Evolutionary conservation across 2,329 filamentous ascomycete genomes (phyloP).

Genomic region (Epicoccum nigrum): DNA sequence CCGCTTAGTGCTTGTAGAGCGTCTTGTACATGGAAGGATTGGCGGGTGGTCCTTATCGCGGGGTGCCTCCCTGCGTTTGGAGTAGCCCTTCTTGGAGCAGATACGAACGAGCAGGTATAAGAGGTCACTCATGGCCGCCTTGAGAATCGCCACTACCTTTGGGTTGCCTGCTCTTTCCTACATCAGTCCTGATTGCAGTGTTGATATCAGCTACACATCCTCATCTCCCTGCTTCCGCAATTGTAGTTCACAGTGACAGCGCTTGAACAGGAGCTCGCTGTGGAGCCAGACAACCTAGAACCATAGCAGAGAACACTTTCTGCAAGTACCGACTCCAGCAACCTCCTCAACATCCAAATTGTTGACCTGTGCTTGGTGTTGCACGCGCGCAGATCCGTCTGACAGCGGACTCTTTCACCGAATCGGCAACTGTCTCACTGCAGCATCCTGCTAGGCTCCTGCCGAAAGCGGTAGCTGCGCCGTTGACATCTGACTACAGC

Average conservation of each 20-base stretch:
- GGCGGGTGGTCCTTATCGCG: constrained; percentile 16
- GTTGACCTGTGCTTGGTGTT: neutral
- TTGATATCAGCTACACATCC: neutral
- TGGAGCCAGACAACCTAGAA: neutral
- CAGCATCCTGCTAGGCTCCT: constrained; percentile 9
- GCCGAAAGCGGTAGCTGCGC: constrained; percentile 6
- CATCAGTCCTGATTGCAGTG: neutral
- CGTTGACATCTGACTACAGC: neutral
- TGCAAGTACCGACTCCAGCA: neutral
- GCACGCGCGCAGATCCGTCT: constrained; percentile 2
- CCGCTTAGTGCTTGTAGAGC: constrained; percentile 10
- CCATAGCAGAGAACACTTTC: neutral
- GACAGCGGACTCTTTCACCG: constrained; percentile 16
- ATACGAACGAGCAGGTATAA: constrained; percentile 14
- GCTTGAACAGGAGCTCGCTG: neutral
- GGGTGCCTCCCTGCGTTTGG: constrained; percentile 17
- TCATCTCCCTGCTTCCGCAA: neutral
- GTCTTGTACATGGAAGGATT: constrained; percentile 11
- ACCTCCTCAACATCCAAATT: neutral
- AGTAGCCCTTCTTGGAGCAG: constrained; percentile 13
- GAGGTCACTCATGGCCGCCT: constrained; percentile 1
- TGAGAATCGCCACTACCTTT: constrained; percentile 1
- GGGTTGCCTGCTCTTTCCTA: neutral
- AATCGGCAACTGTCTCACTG: constrained; percentile 8
- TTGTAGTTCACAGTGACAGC: no score